Percentiles rank a stretch among this genome's conserved stretches.
Conservation (phyloP, 139 green algal genomes). For the Marvania coccoides region DNA sequence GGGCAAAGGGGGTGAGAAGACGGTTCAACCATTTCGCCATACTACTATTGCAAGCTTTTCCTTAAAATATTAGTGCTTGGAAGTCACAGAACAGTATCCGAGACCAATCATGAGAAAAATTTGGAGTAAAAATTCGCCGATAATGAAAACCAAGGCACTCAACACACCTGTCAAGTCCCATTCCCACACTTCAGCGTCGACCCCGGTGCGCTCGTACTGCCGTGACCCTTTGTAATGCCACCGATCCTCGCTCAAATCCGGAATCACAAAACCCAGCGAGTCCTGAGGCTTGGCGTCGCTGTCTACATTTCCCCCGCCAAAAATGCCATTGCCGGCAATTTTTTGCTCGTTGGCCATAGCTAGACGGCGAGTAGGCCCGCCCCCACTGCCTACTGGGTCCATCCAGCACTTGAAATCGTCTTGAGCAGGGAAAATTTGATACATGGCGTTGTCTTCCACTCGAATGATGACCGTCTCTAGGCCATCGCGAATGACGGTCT, state of each 20-base stretch:
- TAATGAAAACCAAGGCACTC: too few relatives aligned
- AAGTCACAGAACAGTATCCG: too few relatives aligned
- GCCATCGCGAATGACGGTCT: conserved; percentile 30
- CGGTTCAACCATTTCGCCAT: too few relatives aligned
- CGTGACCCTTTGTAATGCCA: conserved; percentile 32
- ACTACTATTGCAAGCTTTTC: too few relatives aligned
- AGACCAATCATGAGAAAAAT: too few relatives aligned
- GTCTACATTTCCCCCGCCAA: background rate
- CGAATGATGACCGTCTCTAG: conserved; percentile 30
- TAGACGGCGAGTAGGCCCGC: conserved; percentile 11
- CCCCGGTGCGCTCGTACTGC: background rate
- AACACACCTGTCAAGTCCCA: conserved; percentile 18
- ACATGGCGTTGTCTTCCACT: conserved; percentile 6
- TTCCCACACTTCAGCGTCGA: conserved; percentile 15
- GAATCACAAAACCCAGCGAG: conserved; percentile 34
- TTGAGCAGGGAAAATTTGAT: conserved; percentile 19
- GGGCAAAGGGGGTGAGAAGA: too few relatives aligned
- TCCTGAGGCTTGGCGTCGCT: conserved; percentile 6
- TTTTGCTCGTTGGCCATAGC: background rate
- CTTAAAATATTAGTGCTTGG: too few relatives aligned
- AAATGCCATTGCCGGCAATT: background rate
- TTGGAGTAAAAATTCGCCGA: too few relatives aligned
- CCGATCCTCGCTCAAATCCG: conserved; percentile 22
- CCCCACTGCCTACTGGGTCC: conserved; percentile 5
- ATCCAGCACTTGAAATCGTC: conserved; percentile 18